Conservation (phyloP, 345 rosid species). For the Viola odorata region DNA sequence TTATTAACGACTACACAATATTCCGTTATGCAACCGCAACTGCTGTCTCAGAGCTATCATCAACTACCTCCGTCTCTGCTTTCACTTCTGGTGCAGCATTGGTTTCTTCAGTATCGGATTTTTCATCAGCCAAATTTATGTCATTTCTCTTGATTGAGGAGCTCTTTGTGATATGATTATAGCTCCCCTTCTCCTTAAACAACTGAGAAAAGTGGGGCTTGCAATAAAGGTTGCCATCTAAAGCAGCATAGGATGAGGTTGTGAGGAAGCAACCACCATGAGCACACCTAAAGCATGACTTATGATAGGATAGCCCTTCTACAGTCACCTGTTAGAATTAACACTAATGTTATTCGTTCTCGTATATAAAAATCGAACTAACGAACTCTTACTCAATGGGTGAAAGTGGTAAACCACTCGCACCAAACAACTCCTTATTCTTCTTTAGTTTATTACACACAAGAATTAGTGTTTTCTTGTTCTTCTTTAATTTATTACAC, state of each 20-base stretch:
- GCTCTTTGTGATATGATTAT: slow-evolving; percentile 32
- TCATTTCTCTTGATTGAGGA: slow-evolving; percentile 22
- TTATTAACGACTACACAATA: neutral
- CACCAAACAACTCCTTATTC: no score
- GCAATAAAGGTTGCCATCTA: slow-evolving; percentile 46
- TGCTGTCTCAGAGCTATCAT: neutral
- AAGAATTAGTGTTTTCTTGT: no score
- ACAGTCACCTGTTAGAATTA: slow-evolving; percentile 30
- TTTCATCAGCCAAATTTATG: neutral
- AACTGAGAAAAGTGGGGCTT: slow-evolving; percentile 49
- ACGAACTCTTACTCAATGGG: no score
- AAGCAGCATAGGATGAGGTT: slow-evolving; percentile 44
- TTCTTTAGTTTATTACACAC: no score
- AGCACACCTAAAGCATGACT: slow-evolving; percentile 50
- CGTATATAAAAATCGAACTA: no score
- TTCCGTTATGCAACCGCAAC: neutral
- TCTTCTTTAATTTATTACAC: no score
- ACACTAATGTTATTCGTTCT: no score
- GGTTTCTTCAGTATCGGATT: slow-evolving; percentile 13
- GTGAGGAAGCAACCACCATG: slow-evolving; percentile 47
- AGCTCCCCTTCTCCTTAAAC: slow-evolving; percentile 51
- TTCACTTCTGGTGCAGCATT: slow-evolving; percentile 1
- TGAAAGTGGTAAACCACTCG: no score
- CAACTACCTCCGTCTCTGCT: neutral
- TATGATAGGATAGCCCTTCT: slow-evolving; percentile 48